Percentiles rank a stretch among this genome's conserved stretches.
Conservation (phyloP, 2,329 filamentous ascomycete species). For the Zelopaecilomyces penicillatus region DNA sequence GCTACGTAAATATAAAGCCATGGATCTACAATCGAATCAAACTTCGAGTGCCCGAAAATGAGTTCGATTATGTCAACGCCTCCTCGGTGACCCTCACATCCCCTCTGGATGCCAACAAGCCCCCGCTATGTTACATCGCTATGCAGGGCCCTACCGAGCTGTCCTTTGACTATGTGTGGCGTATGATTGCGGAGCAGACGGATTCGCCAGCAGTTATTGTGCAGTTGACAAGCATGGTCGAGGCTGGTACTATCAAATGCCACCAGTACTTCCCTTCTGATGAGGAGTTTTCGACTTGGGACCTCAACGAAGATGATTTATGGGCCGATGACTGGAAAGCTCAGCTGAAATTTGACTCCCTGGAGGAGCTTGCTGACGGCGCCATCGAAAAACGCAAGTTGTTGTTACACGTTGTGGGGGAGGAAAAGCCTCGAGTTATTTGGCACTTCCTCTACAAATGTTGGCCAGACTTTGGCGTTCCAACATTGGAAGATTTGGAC, state of each 20-base stretch:
- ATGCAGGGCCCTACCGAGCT: conserved; percentile 82
- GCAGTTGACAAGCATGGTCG: conserved; percentile 87
- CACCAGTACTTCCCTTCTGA: conserved; percentile 73
- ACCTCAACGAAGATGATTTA: conserved; percentile 54
- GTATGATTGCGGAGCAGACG: conserved; percentile 82
- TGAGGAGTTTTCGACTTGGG: conserved; percentile 42
- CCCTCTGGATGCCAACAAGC: conserved; percentile 26
- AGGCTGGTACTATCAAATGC: conserved; percentile 73
- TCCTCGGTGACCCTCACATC: conserved; percentile 57
- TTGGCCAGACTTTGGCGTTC: conserved; percentile 88
- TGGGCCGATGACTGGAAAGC: conserved; percentile 62
- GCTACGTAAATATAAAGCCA: conserved; percentile 83
- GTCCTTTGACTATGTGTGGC: conserved; percentile 79
- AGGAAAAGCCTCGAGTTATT: conserved; percentile 48
- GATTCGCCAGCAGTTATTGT: conserved; percentile 71
- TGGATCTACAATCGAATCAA: conserved; percentile 81
- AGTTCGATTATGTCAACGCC: conserved; percentile 75
- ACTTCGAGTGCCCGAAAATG: conserved; percentile 65
- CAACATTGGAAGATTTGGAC: conserved; percentile 56
- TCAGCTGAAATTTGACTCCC: conserved; percentile 56
- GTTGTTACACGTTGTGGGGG: conserved; percentile 42
- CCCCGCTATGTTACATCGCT: conserved; percentile 65
- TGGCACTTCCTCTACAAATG: conserved; percentile 80
- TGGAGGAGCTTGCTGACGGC: conserved; percentile 46
- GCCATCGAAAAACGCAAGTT: conserved; percentile 70